Conservation (phyloP, 805 yeast species). For the Ogataea parapolymorpha region DNA sequence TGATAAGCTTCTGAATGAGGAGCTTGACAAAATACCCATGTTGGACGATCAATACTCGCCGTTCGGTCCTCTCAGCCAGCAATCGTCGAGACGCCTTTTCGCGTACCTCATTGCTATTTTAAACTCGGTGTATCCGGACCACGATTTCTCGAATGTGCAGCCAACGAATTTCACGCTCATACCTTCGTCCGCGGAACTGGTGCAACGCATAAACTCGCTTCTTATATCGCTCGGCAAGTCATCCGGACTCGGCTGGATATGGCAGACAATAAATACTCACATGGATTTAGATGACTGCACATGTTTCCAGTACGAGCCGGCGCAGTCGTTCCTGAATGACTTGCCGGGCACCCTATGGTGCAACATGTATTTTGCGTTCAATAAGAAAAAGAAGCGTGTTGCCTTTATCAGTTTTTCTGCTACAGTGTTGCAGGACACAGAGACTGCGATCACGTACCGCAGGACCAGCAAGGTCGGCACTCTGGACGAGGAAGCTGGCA, state of each 20-base stretch:
- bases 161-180: constrained; percentile 73
- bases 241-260: constrained; percentile 59
- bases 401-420: constrained; percentile 77
- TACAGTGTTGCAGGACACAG: constrained; percentile 24
- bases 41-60: constrained; percentile 45
- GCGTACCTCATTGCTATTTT: constrained; percentile 87
- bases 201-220: constrained; percentile 71
- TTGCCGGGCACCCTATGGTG: constrained; percentile 63
- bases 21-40: constrained; percentile 2
- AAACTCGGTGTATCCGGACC: constrained; percentile 93
- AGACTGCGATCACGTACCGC: constrained; percentile 32
- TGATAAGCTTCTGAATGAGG: constrained; percentile 4
- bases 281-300: constrained; percentile 68
- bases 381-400: constrained; percentile 87
- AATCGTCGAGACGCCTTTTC: constrained; percentile 84
- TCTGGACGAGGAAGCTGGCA: constrained; percentile 29
- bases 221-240: constrained; percentile 62
- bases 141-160: constrained; percentile 83
- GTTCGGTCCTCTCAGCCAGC: constrained; percentile 86
- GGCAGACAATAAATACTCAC: constrained; percentile 84
- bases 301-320: constrained; percentile 60
- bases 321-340: constrained; percentile 66
- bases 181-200: constrained; percentile 44
- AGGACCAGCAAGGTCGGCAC: constrained; percentile 33
- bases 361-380: constrained; percentile 86